Conservation (phyloP, 495 filamentous ascomycete genomes). For the Podospora didyma region DNA sequence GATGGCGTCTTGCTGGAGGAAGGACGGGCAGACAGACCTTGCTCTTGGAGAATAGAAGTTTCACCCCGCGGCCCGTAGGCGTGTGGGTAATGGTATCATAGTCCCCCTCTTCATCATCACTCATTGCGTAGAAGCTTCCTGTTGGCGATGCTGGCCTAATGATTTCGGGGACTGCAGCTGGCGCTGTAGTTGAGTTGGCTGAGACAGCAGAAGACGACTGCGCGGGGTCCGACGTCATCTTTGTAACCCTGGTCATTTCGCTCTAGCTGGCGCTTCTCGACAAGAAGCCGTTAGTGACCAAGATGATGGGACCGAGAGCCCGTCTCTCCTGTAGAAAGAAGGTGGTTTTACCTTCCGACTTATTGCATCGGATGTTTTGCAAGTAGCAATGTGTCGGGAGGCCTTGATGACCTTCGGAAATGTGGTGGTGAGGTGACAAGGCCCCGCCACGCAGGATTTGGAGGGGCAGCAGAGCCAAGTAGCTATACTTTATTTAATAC, state of each 20-base stretch:
- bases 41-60: conserved; percentile 95
- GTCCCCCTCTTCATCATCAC: conserved; percentile 91
- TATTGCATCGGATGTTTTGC: not conserved
- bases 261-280: not conserved
- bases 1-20: not conserved
- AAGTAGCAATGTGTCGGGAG: too few relatives aligned
- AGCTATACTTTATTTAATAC: not conserved
- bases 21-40: conserved; percentile 55
- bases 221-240: conserved; percentile 15
- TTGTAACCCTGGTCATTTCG: conserved; percentile 22
- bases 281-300: not conserved
- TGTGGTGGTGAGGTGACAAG: too few relatives aligned
- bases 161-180: conserved; percentile 3
- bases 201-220: conserved; percentile 4
- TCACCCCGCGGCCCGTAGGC: conserved; percentile 76
- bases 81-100: conserved; percentile 94
- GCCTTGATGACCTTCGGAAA: too few relatives aligned
- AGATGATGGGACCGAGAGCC: not conserved
- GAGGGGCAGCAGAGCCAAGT: not conserved
- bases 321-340: too few relatives aligned
- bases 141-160: conserved; percentile 60
- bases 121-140: conserved; percentile 93
- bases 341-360: not conserved
- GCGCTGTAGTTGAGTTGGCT: conserved; percentile 1
- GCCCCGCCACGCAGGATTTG: not conserved